Evolutionary conservation across 768 basidiomycete genomes (phyloP), one percentile per base, ranked within the genome.

Genomic region (Leccinum sublutescens): DNA sequence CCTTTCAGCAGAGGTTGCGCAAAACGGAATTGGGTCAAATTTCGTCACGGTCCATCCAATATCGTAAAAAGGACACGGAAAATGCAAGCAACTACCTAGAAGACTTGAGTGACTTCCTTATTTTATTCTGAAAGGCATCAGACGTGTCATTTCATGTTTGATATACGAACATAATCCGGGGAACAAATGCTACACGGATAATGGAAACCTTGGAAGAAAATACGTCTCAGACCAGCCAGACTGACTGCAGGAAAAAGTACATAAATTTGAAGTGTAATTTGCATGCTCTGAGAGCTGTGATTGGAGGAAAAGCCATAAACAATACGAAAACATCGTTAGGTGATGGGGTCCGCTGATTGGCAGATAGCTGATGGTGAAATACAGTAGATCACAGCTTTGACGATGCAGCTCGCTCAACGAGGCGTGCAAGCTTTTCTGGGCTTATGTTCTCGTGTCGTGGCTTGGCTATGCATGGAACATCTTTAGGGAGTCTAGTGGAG

Each of bases 401-500:
- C 43, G 34, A 17, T 33, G 9, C 55, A 43, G 49, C 50, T 38
- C 55, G 43, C 36, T 23, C 56, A 17, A 64, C 58, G 38, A 66
- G 33, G 21, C 40, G 27, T 2, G 56, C 61, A 3, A 69, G 58
- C 49, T n/a, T 61, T 34, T 70, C 61, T 2, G 25, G 25, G 48
- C 10, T 63, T 45, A 57, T 0, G 17, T 43, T 31, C 34, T 25
- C 49, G 5, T 61, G 60, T 14, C 68, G 51, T n/a, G 49, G 55
- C 14, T 50, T 52, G 45, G 63, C 55, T 31, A 45, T 25, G 27
- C 61, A 69, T 17, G 58, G 61, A 19, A 68, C 27, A 1, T 45
- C 15, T 10, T 58, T 61, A 19, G 64, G 68, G 23, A 11, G 54
- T 17, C 68, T 68, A 50, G 31, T 11, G 34, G 31, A 40, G 15